Evolutionary conservation across 208 protist species (phyloP), one percentile per base, ranked within the genome.

Genomic region (Trypanosoma grayi): DNA sequence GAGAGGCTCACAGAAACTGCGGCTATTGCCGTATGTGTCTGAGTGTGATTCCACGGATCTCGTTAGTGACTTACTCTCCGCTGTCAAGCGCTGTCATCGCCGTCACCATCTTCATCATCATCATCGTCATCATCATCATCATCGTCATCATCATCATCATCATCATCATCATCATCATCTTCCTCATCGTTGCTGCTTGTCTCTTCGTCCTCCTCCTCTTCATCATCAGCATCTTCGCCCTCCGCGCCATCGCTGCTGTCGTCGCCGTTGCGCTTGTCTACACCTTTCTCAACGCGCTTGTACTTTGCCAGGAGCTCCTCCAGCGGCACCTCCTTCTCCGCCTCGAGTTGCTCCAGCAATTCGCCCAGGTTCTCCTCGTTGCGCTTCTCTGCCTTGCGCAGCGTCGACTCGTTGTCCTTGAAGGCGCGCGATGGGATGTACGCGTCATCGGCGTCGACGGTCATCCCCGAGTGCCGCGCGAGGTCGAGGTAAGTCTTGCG

Each of bases 241-340:
- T 77, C 70, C 16, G 70, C 63, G 22, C 72, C 58, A 8, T 73
- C 66, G 30, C 57, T 51, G 22, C 66, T 53, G 18, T 68, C 60
- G 33, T 60, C 60, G n/a, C 75, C 69, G 50, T 76, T 77, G 0
- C 66, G 56, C 43, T 75, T 45, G 10, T 74, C 64, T 5, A 57
- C 61, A 30, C 66, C 60, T 16, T 13, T 34, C 22, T 40, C 43
- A 6, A 60, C 51, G 20, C 53, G 45, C 2, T 57, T 69, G 63
- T 95, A 95, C 67, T 78, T 85, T 33, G 71, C 70, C 5, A 77
- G 70, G 2, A 95, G 77, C 57, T 92, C 80, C 41, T 95, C 86
- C 11, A 95, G 36, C 5, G 90, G 79, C 11, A 93, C 85, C 11
- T 83, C 83, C 58, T 82, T 87, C n/a, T 95, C 86, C 57, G 72